Percentiles rank a stretch among this genome's conserved stretches.
phyloP scores from a whole-genome alignment of 805 yeast species.

The Starmerella vaccinii region DNA sequence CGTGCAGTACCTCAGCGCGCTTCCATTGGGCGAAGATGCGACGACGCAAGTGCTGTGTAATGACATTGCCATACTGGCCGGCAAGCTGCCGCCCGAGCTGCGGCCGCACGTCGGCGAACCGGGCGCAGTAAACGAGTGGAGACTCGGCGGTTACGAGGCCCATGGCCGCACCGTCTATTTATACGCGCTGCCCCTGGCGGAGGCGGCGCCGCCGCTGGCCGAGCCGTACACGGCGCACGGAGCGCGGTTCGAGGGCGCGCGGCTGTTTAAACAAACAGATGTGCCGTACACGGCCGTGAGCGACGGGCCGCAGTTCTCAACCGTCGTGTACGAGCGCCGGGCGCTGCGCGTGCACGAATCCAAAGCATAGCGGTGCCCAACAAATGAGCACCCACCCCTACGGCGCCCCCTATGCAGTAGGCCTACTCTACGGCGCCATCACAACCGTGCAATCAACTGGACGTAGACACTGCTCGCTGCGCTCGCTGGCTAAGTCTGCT shows the following conservation, averaged over 20 bases:
- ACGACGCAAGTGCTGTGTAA: background rate
- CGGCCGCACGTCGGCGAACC: constrained; percentile 4
- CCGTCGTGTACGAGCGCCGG: constrained; percentile 11
- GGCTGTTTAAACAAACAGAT: background rate
- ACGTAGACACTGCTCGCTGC: no score
- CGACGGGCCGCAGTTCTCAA: constrained; percentile 1
- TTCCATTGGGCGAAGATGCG: background rate
- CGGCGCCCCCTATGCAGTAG: no score
- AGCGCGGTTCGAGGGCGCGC: constrained; percentile 8
- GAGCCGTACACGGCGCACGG: background rate
- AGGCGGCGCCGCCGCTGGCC: background rate
- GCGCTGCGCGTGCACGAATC: constrained; percentile 7
- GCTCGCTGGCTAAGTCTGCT: no score
- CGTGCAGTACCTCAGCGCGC: background rate
- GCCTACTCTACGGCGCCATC: no score
- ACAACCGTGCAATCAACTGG: no score
- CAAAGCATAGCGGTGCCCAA: no score
- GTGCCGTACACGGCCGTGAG: background rate
- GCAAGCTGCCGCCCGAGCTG: constrained; percentile 10
- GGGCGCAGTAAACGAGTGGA: background rate
- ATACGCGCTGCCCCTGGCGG: background rate
- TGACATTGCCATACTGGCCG: constrained; percentile 5
- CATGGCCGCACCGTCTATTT: constrained; percentile 8
- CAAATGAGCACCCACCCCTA: no score
- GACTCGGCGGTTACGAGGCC: constrained; percentile 2